Conservation (phyloP, 208 protist species). For the Trichomonas vaginalis region DNA sequence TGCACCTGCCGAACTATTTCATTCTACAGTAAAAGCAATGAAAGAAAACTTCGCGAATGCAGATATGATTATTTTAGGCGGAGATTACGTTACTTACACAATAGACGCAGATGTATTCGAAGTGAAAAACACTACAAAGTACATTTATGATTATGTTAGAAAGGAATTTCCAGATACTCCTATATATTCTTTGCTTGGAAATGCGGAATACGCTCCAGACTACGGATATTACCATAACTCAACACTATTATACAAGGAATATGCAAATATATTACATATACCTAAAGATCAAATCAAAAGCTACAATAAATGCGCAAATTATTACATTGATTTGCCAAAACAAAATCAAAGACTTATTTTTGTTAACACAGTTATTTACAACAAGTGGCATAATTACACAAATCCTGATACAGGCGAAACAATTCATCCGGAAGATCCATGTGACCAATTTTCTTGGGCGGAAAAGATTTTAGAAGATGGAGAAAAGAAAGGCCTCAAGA, state of each 20-base stretch:
- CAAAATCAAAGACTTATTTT: background rate
- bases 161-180: background rate
- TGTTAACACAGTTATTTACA: background rate
- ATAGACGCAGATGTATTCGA: background rate
- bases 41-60: background rate
- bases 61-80: background rate
- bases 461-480: background rate
- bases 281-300: background rate
- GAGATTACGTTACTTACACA: background rate
- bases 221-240: background rate
- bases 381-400: background rate
- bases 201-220: background rate
- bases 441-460: background rate
- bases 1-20: background rate
- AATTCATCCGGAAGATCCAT: background rate
- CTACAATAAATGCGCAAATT: background rate
- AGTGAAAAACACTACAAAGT: background rate
- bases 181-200: background rate
- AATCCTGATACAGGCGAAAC: background rate
- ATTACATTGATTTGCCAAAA: background rate
- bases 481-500: background rate
- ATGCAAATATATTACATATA: background rate
- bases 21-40: background rate
- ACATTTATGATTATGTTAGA: background rate
- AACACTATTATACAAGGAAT: background rate